These are phyloP conservation scores for Leccinum rimulosum DNA, from an alignment of 768 basidiomycete species.

Conservation along the genomic window DNA sequence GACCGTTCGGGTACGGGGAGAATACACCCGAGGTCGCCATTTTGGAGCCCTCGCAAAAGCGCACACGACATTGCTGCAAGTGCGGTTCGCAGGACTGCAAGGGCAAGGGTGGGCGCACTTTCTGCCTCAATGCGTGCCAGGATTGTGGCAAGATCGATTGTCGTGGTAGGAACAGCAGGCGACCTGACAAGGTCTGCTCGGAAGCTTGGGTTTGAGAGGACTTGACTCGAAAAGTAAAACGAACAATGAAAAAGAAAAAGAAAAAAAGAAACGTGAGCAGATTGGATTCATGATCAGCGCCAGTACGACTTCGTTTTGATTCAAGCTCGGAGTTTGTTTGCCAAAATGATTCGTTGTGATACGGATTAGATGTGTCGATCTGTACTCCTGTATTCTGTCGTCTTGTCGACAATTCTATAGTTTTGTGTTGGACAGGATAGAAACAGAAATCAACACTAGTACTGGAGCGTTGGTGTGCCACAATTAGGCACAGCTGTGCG, in stretches of 20 bases:
- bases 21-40: slow-evolving; percentile 27
- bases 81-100: slow-evolving; percentile 81
- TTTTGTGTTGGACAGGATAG: background rate
- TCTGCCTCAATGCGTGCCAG: slow-evolving; percentile 73
- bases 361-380: slow-evolving; percentile 5
- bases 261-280: background rate
- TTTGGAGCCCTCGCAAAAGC: slow-evolving; percentile 46
- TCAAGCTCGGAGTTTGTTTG: slow-evolving; percentile 7
- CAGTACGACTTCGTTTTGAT: background rate
- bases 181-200: slow-evolving; percentile 71
- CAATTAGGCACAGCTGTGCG: background rate
- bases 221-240: background rate
- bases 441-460: background rate
- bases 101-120: slow-evolving; percentile 74
- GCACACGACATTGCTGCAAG: slow-evolving; percentile 79
- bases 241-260: background rate
- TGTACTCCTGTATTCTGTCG: slow-evolving; percentile 1
- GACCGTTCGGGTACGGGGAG: slow-evolving; percentile 29
- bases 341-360: slow-evolving; percentile 3
- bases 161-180: slow-evolving; percentile 71
- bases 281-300: background rate
- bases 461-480: too few relatives aligned
- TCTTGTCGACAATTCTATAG: background rate
- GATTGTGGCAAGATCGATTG: slow-evolving; percentile 83
- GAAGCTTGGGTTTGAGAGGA: slow-evolving; percentile 45